Evolutionary conservation across 1,284 basidiomycete species (phyloP), one percentile per base, ranked within the genome.

Genomic region (Volvariella volvacea): DNA sequence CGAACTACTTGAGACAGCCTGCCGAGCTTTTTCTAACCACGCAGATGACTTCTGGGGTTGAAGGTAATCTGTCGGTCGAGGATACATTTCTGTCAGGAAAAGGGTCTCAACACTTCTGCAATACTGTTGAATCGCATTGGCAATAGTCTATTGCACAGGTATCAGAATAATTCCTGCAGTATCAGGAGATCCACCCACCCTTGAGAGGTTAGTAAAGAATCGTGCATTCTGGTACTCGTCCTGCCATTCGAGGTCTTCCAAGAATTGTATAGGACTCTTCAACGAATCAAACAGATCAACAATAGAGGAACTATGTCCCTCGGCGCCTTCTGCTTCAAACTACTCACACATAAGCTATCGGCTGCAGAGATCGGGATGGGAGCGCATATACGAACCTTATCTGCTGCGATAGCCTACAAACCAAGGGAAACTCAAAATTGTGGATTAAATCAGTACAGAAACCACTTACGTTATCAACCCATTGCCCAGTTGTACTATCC

Each of bases 271-370:
- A 0, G 94, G 92, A 57, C 91, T 94, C 46, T 89, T 82, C 48
- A 98, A 74, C 1, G 94, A 97, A 47, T 92, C 92, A 57, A 98
- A 97, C 1, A 99, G 72, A 64, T 99, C 96, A 33, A 94, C 83
- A 46, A 99, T 94, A 0, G 94, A 98, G 31, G 92, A 94, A 57
- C 92, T 95, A 57, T 96, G 92, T 0, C 88, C 86, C 53, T 90
- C 88, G 2, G 76, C 63, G 34, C 83, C 83, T 54, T 92, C 88
- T 2, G 92, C 83, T 60, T 90, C 78, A 57, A 95, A 96, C 88
- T 92, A 54, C 34, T n/a, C n/a, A n/a, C n/a, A n/a, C n/a, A n/a
- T n/a, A n/a, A n/a, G n/a, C n/a, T n/a, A n/a, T n/a, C n/a, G n/a
- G n/a, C n/a, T n/a, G n/a, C n/a, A n/a, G n/a, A n/a, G n/a, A n/a